phyloP scores from a whole-genome alignment of 805 yeast species.

The Wickerhamomyces queroliae region DNA sequence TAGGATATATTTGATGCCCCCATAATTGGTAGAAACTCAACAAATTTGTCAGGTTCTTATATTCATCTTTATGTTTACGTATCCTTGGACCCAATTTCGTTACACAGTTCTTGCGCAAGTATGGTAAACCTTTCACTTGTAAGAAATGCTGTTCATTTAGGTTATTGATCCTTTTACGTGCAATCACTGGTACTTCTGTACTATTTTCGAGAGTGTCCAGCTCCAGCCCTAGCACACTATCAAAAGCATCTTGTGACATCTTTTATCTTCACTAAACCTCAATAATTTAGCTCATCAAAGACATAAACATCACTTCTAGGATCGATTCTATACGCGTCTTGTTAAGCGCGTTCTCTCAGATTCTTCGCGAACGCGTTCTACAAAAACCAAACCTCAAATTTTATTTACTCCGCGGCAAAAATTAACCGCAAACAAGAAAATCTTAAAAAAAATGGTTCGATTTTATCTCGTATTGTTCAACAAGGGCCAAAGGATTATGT shows the following conservation, averaged over 20 bases:
- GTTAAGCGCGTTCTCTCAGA: neutral
- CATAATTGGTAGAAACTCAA: constrained; percentile 61
- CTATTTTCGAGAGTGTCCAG: neutral
- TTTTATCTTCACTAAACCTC: too few relatives aligned
- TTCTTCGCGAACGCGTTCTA: neutral
- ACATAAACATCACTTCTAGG: too few relatives aligned
- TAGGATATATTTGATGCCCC: constrained; percentile 76
- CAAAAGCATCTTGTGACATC: neutral
- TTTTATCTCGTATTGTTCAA: too few relatives aligned
- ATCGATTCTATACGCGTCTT: too few relatives aligned
- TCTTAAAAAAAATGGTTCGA: neutral
- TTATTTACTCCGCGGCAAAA: neutral
- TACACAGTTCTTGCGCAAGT: constrained; percentile 32
- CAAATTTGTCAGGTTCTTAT: constrained; percentile 41
- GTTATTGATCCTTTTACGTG: constrained; percentile 24
- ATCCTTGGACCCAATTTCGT: constrained; percentile 18
- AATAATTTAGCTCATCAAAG: neutral
- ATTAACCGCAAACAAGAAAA: too few relatives aligned
- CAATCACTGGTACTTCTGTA: neutral
- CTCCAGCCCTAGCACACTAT: neutral
- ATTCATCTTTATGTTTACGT: constrained; percentile 37
- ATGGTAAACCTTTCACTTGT: constrained; percentile 50
- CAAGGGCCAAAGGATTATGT: too few relatives aligned
- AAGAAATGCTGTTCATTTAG: constrained; percentile 48
- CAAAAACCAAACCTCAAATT: too few relatives aligned